These are phyloP conservation scores for Gloeostereum incarnatum DNA, from an alignment of 768 basidiomycete species.

Conservation along the genomic window DNA sequence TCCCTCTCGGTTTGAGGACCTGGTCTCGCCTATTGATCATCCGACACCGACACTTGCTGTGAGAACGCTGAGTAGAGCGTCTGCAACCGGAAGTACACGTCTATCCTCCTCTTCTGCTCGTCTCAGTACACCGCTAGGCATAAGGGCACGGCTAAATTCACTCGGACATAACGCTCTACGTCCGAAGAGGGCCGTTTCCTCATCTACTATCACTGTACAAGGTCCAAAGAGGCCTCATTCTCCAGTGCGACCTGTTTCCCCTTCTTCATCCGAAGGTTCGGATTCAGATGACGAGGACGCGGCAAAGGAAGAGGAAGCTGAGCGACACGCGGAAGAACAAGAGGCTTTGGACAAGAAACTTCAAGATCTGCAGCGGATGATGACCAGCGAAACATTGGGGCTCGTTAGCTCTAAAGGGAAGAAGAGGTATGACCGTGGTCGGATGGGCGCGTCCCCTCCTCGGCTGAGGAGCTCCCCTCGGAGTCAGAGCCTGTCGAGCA, in stretches of 20 bases:
- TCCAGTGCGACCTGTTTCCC: conserved; percentile 34
- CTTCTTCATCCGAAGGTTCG: conserved; percentile 40
- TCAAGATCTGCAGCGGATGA: conserved; percentile 56
- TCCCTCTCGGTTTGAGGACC: too few species aligned
- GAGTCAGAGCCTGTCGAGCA: conserved; percentile 68
- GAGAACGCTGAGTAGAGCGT: not conserved
- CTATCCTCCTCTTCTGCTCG: conserved; percentile 34
- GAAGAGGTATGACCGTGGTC: conserved; percentile 37
- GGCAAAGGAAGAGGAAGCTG: conserved; percentile 60
- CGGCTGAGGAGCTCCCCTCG: conserved; percentile 27
- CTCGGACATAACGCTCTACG: conserved; percentile 44
- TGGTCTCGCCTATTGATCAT: too few species aligned
- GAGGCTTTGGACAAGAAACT: conserved; percentile 61
- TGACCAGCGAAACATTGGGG: conserved; percentile 67
- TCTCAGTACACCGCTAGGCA: conserved; percentile 46
- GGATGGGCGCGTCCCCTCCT: conserved; percentile 23
- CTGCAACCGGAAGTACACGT: conserved; percentile 18
- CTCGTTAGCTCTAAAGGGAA: conserved; percentile 42
- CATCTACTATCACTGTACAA: conserved; percentile 67
- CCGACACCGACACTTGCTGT: not conserved
- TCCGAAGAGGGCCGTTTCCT: conserved; percentile 51
- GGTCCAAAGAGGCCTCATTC: conserved; percentile 28
- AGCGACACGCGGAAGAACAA: conserved; percentile 57
- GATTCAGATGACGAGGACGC: conserved; percentile 58
- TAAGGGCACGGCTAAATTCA: conserved; percentile 66